Evolutionary conservation across 108 stramenopile genomes (phyloP).

Genomic region (Bacterosira constricta): DNA sequence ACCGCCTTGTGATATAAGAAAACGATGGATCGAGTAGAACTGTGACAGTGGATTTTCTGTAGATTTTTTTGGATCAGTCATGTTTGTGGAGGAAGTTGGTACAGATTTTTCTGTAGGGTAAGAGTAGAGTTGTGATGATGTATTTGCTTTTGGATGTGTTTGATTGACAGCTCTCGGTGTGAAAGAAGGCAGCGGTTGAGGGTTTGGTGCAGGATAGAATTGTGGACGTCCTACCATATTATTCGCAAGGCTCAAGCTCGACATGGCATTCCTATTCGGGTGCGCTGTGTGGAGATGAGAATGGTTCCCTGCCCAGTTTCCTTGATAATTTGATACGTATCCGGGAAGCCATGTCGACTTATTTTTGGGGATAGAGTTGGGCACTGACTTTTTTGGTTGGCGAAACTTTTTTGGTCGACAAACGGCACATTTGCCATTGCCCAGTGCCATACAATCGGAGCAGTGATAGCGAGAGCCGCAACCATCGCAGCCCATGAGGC

Average conservation of each 20-base stretch:
- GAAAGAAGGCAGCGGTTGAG: background rate
- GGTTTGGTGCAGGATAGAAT: background rate
- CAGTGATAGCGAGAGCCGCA: slow-evolving; percentile 15
- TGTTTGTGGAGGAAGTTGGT: too few species aligned
- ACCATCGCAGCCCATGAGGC: slow-evolving; percentile 27
- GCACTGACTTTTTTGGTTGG: too few species aligned
- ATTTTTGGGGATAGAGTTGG: too few species aligned
- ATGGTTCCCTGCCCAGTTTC: background rate
- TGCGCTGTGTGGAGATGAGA: too few species aligned
- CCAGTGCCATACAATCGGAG: slow-evolving; percentile 23
- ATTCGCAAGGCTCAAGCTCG: background rate
- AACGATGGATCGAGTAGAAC: slow-evolving; percentile 16
- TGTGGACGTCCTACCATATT: background rate
- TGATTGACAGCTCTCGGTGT: background rate
- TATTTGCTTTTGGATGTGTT: background rate
- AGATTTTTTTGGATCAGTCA: too few species aligned
- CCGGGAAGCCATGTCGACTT: background rate
- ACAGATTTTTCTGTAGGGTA: too few species aligned
- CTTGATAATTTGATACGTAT: background rate
- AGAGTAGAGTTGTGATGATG: background rate
- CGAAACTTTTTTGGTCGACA: background rate
- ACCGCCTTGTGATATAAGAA: slow-evolving; percentile 13
- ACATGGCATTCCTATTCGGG: background rate
- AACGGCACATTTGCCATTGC: background rate
- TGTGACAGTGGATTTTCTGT: background rate